Percentiles rank a stretch among this genome's conserved stretches.
phyloP scores from a whole-genome alignment of 805 yeast genomes.

The Ogataea naganishii region DNA sequence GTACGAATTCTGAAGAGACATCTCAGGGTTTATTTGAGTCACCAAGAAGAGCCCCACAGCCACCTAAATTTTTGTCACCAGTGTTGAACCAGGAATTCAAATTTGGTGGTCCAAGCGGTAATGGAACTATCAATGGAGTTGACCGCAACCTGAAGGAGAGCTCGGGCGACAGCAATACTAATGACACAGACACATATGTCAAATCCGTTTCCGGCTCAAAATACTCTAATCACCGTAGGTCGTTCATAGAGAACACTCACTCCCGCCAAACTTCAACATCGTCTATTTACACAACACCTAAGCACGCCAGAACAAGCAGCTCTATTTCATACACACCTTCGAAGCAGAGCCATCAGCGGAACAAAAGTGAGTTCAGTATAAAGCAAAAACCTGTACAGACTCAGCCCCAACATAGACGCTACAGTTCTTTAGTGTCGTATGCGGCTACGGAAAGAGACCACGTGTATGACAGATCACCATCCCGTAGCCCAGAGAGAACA shows the following conservation, averaged over 20 bases:
- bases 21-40: conserved; percentile 37
- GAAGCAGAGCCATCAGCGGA: conserved; percentile 2
- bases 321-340: conserved; percentile 19
- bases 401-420: conserved; percentile 56
- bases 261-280: conserved; percentile 21
- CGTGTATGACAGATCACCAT: conserved; percentile 11
- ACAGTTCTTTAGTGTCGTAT: conserved; percentile 49
- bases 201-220: conserved; percentile 1
- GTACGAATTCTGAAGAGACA: conserved; percentile 1
- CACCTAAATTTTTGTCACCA: conserved; percentile 35
- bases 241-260: conserved; percentile 5
- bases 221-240: conserved; percentile 6
- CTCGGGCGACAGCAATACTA: conserved; percentile 4
- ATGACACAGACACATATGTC: conserved; percentile 1
- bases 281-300: conserved; percentile 35
- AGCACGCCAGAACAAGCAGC: conserved; percentile 26
- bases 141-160: too few relatives aligned
- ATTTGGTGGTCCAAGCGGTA: conserved; percentile 19
- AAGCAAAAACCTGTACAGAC: conserved; percentile 2
- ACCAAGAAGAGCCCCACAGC: conserved; percentile 68
- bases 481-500: conserved; percentile 8
- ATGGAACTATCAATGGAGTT: too few relatives aligned
- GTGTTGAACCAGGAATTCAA: conserved; percentile 12
- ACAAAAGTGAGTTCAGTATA: conserved; percentile 8
- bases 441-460: conserved; percentile 14